These are phyloP conservation scores for Trichomonas gallinae DNA, from an alignment of 208 protist genomes.

Conservation along the genomic window DNA sequence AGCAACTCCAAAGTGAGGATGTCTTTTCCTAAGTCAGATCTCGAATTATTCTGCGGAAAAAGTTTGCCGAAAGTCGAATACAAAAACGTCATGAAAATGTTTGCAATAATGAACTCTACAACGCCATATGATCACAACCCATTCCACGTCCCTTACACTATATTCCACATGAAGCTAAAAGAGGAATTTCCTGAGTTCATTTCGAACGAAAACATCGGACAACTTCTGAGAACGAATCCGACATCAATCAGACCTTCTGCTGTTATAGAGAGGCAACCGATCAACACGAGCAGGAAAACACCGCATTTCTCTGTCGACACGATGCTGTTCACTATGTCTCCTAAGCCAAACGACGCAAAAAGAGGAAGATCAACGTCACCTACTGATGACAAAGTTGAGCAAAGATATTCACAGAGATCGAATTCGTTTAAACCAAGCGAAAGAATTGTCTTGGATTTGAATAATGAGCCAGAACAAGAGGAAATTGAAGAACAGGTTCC, in stretches of 20 bases:
- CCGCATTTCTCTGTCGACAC: too few species aligned
- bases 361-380: not conserved
- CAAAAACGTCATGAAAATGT: too few species aligned
- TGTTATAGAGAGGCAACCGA: not conserved
- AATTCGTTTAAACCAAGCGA: not conserved
- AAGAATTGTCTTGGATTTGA: too few species aligned
- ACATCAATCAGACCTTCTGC: not conserved
- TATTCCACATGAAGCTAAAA: not conserved
- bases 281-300: not conserved
- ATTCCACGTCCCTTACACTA: not conserved
- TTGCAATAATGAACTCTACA: too few species aligned
- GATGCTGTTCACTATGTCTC: not conserved
- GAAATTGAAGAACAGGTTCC: not conserved
- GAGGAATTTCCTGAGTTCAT: not conserved
- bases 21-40: too few species aligned
- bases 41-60: too few species aligned
- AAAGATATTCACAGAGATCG: not conserved
- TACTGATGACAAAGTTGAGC: too few species aligned
- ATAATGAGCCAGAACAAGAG: too few species aligned
- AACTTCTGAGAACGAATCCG: not conserved
- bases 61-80: too few species aligned
- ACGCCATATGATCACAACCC: not conserved
- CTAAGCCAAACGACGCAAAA: not conserved
- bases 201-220: not conserved
- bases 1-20: too few species aligned